These are phyloP conservation scores for Thraustochytrium striatum DNA, from an alignment of 352 stramenopile species.

Conservation along the genomic window DNA sequence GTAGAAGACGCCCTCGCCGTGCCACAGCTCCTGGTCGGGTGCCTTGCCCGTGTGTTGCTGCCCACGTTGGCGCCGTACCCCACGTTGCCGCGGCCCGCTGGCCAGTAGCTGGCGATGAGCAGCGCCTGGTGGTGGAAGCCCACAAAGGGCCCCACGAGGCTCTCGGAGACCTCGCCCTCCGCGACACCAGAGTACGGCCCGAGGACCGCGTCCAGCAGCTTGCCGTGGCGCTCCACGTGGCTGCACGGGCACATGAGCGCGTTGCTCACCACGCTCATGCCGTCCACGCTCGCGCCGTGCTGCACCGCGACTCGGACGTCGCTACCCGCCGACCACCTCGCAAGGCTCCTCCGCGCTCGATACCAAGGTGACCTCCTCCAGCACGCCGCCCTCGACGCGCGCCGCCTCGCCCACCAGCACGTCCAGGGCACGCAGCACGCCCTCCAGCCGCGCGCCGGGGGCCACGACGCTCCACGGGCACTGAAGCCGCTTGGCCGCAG, in stretches of 20 bases:
- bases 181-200: conserved; percentile 75
- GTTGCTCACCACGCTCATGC: conserved; percentile 64
- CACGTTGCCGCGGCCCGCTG: conserved; percentile 83
- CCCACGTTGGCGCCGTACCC: conserved; percentile 90
- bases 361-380: conserved; percentile 65
- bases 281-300: conserved; percentile 59
- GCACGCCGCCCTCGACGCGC: conserved; percentile 63
- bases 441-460: background rate
- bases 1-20: conserved; percentile 91
- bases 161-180: conserved; percentile 80
- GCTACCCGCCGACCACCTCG: conserved; percentile 62
- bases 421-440: background rate
- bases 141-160: conserved; percentile 85
- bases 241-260: conserved; percentile 71
- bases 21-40: conserved; percentile 78
- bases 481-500: background rate
- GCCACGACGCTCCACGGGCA: background rate
- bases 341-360: conserved; percentile 62
- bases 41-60: conserved; percentile 87
- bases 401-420: conserved; percentile 52
- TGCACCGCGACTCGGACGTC: conserved; percentile 53
- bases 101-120: conserved; percentile 83
- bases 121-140: conserved; percentile 88
- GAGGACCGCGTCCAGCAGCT: conserved; percentile 76
- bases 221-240: conserved; percentile 70